Percentiles rank a stretch among this genome's conserved stretches.
phyloP scores from a whole-genome alignment of 441 rosid genomes.

The Populus hybrid region DNA sequence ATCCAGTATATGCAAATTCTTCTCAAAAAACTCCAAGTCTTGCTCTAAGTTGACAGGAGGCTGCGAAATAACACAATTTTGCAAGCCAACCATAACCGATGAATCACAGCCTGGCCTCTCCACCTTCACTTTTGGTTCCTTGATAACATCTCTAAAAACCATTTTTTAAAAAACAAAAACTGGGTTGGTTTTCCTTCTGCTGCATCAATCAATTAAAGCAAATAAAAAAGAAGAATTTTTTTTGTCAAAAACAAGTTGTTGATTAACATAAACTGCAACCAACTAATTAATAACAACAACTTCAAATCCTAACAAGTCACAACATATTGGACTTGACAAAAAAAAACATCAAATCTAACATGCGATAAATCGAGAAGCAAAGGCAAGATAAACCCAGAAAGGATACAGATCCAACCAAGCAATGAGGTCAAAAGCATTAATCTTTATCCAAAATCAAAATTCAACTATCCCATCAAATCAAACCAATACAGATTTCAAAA shows the following conservation, averaged over 20 bases:
- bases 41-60: constrained; percentile 4
- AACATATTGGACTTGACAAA: background rate
- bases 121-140: constrained; percentile 19
- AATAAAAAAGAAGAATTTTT: background rate
- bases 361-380: background rate
- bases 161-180: constrained; percentile 2
- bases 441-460: background rate
- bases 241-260: background rate
- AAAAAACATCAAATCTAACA: background rate
- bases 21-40: constrained; percentile 11
- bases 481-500: background rate
- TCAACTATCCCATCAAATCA: background rate
- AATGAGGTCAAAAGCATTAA: background rate
- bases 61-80: constrained; percentile 11
- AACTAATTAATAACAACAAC: background rate
- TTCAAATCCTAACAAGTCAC: background rate
- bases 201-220: background rate
- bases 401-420: background rate
- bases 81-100: constrained; percentile 11
- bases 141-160: constrained; percentile 35
- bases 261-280: background rate
- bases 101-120: constrained; percentile 21
- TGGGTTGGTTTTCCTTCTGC: background rate
- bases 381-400: background rate
- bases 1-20: constrained; percentile 20